Conservation (phyloP, 306 rosid genomes). For the barrel medic (Medicago truncatula) region MtrunA17r5.0-ANR NC_053049.1:27215501-27216000, state of each 20-base stretch:
- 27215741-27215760: background rate
- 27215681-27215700: constrained; percentile 25
- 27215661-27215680: constrained; percentile 12
- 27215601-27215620: constrained; percentile 35
- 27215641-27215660: constrained; percentile 12
- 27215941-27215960: background rate
- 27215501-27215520: constrained; percentile 10
- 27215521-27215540: constrained; percentile 18
- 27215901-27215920: constrained; percentile 21
- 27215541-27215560: constrained; percentile 26
- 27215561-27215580: constrained; percentile 14
- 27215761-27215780: constrained; percentile 1
- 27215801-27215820: background rate
- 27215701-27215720: constrained; percentile 25
- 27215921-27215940: constrained; percentile 13
- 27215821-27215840: background rate
- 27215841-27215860: constrained; percentile 8
- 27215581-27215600: constrained; percentile 32
- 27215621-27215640: constrained; percentile 31
- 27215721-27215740: constrained; percentile 6
- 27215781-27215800: background rate
- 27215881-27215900: background rate
- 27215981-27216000: background rate
- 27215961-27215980: background rate
- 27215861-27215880: background rate